Evolutionary conservation across 495 filamentous ascomycete genomes (phyloP), one percentile per base, ranked within the genome.

Genomic region (Penicillium crystallinum): DNA sequence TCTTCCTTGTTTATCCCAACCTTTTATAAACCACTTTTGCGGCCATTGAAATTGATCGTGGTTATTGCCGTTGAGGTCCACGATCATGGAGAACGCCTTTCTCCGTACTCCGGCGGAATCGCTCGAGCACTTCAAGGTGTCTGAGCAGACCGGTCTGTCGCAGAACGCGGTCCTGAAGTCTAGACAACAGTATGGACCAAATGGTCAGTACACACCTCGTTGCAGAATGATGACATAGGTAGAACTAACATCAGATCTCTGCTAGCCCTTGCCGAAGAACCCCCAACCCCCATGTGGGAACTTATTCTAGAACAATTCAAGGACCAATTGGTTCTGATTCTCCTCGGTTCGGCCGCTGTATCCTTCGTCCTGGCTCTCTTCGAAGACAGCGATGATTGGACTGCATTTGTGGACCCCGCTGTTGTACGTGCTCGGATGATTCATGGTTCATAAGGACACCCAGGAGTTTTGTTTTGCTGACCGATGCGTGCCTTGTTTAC

Each of bases 291-390:
- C 31, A 64, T 99, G 40, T 99, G 93, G 92, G 79, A 96, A 68
- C 83, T 99, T 53, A 86, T 99, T 36, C 77, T 97, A 46, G 95
- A 99, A 69, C 95, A 99, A 70, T 99, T 99, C 78, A 96, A 99
- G 72, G 95, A 99, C 65, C 95, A 99, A 70, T 81, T 99, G 2
- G 95, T 99, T 48, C 80, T 99, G 48, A 99, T 99, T 61, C 80
- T 99, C 4, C 76, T 99, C 42, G 93, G 83, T 37, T 97, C 91
- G 14, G 95, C 95, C 5, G 89, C 81, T n/a, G 81, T 99, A 37
- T 97, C 95, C 2, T 97, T 99, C 58, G 81, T 93, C 18, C 73
- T 99, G 44, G 95, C 95, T 39, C 78, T 99, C 11, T 93, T 97
- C 57, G 95, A 97, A 68, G 89, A 91, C 41, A 87, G 85, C 41